Conservation (phyloP, 1,139 yeast genomes). For the Lizanozyma gosingica region DNA sequence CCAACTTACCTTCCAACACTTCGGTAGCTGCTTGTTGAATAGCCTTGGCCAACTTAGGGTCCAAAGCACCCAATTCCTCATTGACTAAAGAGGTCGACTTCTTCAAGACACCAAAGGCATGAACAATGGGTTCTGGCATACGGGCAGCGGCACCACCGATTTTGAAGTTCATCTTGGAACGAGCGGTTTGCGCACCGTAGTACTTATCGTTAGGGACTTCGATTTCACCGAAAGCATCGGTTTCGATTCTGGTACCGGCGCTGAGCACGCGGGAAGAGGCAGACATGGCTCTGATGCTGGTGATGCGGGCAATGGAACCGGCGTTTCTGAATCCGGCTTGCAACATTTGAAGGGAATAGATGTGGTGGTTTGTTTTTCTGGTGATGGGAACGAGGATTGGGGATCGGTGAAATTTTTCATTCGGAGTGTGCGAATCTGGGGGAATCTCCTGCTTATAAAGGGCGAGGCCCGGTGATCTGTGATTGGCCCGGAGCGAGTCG, state of each 20-base stretch:
- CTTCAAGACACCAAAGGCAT: conserved; percentile 89
- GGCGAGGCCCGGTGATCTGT: conserved; percentile 6
- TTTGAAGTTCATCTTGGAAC: conserved; percentile 86
- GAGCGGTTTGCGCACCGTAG: conserved; percentile 98
- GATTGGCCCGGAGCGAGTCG: conserved; percentile 10
- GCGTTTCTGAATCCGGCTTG: background rate
- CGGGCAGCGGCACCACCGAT: conserved; percentile 89
- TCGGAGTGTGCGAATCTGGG: conserved; percentile 3
- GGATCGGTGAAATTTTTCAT: conserved; percentile 1
- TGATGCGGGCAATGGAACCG: conserved; percentile 2
- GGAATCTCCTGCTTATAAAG: conserved; percentile 1
- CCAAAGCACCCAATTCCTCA: conserved; percentile 68
- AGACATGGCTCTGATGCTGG: conserved; percentile 19
- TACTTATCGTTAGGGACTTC: conserved; percentile 78
- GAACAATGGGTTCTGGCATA: conserved; percentile 85
- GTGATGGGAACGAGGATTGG: conserved; percentile 1
- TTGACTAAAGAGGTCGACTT: conserved; percentile 94
- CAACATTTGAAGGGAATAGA: conserved; percentile 1
- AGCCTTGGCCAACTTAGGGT: conserved; percentile 73
- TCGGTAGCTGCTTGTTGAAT: conserved; percentile 93
- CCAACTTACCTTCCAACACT: conserved; percentile 83
- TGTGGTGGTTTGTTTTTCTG: conserved; percentile 1
- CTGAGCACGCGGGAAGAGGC: conserved; percentile 16
- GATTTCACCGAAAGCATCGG: conserved; percentile 95
- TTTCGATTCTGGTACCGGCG: conserved; percentile 61